A percentile compares a stretch with the other conserved stretches of the same genome.
Conservation (phyloP, 2,329 filamentous ascomycete genomes). For the Colletotrichum phormii region DNA sequence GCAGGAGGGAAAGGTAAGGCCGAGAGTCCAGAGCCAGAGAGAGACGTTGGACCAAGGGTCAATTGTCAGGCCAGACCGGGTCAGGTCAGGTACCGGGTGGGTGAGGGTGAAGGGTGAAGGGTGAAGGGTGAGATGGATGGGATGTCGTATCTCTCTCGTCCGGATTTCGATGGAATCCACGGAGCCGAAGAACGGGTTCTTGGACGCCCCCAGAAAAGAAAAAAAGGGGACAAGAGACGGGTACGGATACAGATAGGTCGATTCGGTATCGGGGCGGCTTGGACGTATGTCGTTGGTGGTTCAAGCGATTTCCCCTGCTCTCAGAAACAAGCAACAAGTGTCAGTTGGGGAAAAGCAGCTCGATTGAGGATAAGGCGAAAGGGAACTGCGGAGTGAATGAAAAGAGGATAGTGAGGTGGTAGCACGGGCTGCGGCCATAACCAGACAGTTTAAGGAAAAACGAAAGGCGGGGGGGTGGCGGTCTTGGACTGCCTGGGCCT, state of each 20-base stretch:
- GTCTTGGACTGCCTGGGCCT: slow-evolving; percentile 23
- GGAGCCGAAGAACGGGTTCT: slow-evolving; percentile 35
- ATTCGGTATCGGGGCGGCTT: not conserved
- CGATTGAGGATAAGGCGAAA: slow-evolving; percentile 53
- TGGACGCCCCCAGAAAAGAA: slow-evolving; percentile 33
- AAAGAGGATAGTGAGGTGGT: slow-evolving; percentile 64
- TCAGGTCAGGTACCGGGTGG: not conserved
- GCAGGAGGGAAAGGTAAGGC: slow-evolving; percentile 5
- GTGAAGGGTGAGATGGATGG: not conserved
- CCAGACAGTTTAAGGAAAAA: slow-evolving; percentile 53
- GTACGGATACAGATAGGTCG: not conserved
- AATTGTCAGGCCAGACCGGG: not conserved
- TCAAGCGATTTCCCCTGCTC: slow-evolving; percentile 49
- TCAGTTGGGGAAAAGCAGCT: slow-evolving; percentile 48
- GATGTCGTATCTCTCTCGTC: not conserved
- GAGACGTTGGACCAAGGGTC: not conserved
- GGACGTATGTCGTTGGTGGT: slow-evolving; percentile 41
- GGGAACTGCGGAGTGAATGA: slow-evolving; percentile 61
- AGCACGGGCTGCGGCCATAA: slow-evolving; percentile 57
- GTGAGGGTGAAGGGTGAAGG: not conserved
- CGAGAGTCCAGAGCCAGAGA: not conserved
- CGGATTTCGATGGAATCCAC: slow-evolving; percentile 8
- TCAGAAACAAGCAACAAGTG: slow-evolving; percentile 51
- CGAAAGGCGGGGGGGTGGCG: slow-evolving; percentile 44
- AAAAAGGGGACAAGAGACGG: slow-evolving; percentile 35